These are phyloP conservation scores for Lactifluus echinatus DNA, from an alignment of 768 basidiomycete genomes.

Conservation along the genomic window DNA sequence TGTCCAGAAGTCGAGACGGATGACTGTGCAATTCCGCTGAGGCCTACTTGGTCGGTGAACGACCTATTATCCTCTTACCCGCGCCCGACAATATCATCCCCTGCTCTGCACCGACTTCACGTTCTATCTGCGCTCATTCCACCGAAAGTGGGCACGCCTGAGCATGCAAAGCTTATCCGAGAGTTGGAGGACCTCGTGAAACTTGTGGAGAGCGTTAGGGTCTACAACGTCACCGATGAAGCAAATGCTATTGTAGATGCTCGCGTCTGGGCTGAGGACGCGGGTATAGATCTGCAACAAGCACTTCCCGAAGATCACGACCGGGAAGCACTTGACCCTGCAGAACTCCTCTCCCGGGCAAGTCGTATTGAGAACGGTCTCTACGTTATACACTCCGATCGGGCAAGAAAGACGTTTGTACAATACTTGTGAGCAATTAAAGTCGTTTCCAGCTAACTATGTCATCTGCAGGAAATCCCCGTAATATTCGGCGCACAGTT, in stretches of 20 bases:
- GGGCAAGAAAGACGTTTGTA: conserved; percentile 17
- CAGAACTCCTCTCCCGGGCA: conserved; percentile 43
- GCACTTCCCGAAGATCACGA: not conserved
- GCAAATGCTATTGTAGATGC: conserved; percentile 29
- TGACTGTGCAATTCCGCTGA: conserved; percentile 50
- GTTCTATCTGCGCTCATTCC: conserved; percentile 64
- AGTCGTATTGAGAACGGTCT: conserved; percentile 41
- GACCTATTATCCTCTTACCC: conserved; percentile 72
- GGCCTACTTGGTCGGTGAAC: conserved; percentile 75
- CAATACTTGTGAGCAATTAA: not conserved
- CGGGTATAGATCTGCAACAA: conserved; percentile 26
- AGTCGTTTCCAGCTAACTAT: not conserved
- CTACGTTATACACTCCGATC: conserved; percentile 52
- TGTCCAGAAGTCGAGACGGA: conserved; percentile 34
- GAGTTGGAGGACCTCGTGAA: conserved; percentile 66
- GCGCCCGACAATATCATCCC: conserved; percentile 47
- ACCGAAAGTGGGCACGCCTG: conserved; percentile 48
- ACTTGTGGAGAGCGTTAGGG: conserved; percentile 74
- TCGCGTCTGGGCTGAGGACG: conserved; percentile 35
- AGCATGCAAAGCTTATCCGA: conserved; percentile 41
- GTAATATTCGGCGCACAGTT: conserved; percentile 20
- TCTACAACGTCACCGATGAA: conserved; percentile 36
- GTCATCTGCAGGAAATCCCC: not conserved
- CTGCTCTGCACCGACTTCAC: conserved; percentile 56
- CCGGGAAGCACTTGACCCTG: conserved; percentile 30